Evolutionary conservation across 768 basidiomycete species (phyloP), one percentile per base, ranked within the genome.

Genomic region (Naematelia aurantialba): DNA sequence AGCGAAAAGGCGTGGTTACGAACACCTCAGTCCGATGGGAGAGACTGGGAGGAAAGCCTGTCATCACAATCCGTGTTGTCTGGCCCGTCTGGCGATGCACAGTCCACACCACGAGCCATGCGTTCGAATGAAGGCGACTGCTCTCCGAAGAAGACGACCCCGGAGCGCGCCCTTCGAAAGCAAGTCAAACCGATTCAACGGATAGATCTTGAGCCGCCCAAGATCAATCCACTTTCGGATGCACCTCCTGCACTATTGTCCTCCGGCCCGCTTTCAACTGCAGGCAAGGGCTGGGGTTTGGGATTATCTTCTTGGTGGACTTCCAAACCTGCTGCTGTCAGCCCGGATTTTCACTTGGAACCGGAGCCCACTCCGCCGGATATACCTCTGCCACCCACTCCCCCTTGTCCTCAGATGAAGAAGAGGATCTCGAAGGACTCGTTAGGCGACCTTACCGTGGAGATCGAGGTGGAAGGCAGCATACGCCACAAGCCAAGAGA

Each of bases 1-100:
- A 57, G 24, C 13, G 68, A 63, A 51, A 69, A 66, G 52, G 64
- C 68, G 11, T 69, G 68, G 68, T 25, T 69, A 44, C 26, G 65
- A 45, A 48, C 61, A 13, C 54, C 58, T 29, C 30, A 56, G 8
- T 56, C 53, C 30, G 55, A 62, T n/a, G 14, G 25, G 46, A 45
- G 22, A 39, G 13, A 30, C 22, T 22, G 56, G 48, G n/a, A 58
- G 30, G 30, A 30, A 13, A 29, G 10, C 17, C 25, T 29, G 30
- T 53, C 59, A 13, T 10, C 30, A 25, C n/a, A 25, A 19, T 29
- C 5, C 26, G 48, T 34, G 24, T 50, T 8, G 48, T 27, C 48
- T 29, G 25, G 52, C n/a, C 52, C 25, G 11, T 52, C 26, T 24
- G 30, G 19, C 24, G 46, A 47, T 5, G 10, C 21, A 10, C n/a